phyloP scores from a whole-genome alignment of 495 filamentous ascomycete species.

The Pseudevernia furfuracea region DNA sequence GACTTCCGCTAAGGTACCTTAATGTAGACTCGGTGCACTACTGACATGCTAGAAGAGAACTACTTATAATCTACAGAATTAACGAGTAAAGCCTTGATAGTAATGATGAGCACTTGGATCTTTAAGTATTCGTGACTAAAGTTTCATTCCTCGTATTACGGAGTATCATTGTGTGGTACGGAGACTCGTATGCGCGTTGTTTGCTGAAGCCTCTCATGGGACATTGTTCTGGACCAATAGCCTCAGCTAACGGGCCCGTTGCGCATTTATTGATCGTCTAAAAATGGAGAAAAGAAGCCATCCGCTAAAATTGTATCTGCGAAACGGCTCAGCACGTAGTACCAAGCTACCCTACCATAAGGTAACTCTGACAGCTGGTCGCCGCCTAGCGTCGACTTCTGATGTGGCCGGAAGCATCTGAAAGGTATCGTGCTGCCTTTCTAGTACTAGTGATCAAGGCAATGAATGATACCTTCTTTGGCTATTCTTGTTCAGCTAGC shows the following conservation, averaged over 20 bases:
- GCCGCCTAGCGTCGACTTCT: too few relatives aligned
- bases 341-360: not conserved
- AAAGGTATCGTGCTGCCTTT: not conserved
- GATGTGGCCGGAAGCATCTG: not conserved
- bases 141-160: too few relatives aligned
- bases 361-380: not conserved
- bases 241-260: not conserved
- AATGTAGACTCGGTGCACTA: too few relatives aligned
- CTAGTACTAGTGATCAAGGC: not conserved
- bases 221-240: not conserved
- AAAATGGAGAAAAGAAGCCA: not conserved
- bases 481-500: not conserved
- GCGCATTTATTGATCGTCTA: not conserved
- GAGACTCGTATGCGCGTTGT: too few relatives aligned
- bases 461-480: not conserved
- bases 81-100: too few relatives aligned
- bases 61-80: too few relatives aligned
- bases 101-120: too few relatives aligned
- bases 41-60: too few relatives aligned
- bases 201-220: not conserved
- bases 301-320: not conserved
- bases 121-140: too few relatives aligned
- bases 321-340: not conserved
- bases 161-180: too few relatives aligned
- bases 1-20: too few relatives aligned